Evolutionary conservation across 805 yeast genomes (phyloP).

Genomic region (Starmerella stigmatis): DNA sequence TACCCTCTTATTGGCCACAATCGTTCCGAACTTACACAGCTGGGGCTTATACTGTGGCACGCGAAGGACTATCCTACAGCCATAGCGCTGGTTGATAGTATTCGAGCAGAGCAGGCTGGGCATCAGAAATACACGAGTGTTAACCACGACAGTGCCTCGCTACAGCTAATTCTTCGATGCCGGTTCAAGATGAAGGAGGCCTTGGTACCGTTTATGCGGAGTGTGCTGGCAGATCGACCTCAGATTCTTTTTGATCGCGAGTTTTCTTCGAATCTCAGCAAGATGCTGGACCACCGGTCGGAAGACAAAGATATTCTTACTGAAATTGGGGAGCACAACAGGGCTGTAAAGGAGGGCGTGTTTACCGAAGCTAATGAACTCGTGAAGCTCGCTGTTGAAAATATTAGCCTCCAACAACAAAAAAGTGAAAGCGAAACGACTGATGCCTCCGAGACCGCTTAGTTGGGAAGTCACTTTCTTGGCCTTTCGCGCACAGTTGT

Average conservation of each 20-base stretch:
- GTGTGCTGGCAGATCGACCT: slow-evolving; percentile 7
- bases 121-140: background rate
- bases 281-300: slow-evolving; percentile 6
- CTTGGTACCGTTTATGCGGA: slow-evolving; percentile 11
- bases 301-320: slow-evolving; percentile 11
- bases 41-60: slow-evolving; percentile 15
- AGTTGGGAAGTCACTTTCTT: too few species aligned
- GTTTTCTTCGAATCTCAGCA: slow-evolving; percentile 6
- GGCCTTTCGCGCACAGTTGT: too few species aligned
- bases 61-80: slow-evolving; percentile 11
- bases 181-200: slow-evolving; percentile 5
- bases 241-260: slow-evolving; percentile 12
- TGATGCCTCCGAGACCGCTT: too few species aligned
- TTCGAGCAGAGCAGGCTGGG: slow-evolving; percentile 7
- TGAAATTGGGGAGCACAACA: slow-evolving; percentile 9
- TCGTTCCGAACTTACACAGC: slow-evolving; percentile 18
- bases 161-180: slow-evolving; percentile 12
- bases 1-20: slow-evolving; percentile 22
- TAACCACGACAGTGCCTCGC: slow-evolving; percentile 17
- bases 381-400: too few species aligned
- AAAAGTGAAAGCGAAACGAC: too few species aligned
- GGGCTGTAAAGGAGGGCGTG: background rate
- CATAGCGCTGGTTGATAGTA: slow-evolving; percentile 11
- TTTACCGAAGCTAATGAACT: slow-evolving; percentile 2
- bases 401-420: too few species aligned